Conservation (phyloP, 805 yeast genomes). For the Tetrapisispora taiwanensis region DNA sequence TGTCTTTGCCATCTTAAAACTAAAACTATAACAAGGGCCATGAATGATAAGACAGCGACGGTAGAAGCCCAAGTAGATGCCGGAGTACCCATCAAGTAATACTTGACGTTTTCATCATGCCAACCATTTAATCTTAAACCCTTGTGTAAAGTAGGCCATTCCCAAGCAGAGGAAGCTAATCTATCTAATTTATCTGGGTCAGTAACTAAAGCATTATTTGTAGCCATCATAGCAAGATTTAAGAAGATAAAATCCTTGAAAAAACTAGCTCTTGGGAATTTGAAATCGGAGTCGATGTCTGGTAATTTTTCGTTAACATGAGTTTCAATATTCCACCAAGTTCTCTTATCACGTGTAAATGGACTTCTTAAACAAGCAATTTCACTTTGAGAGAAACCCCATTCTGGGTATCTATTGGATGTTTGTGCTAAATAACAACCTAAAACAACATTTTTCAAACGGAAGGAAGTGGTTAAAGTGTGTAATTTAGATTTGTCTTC, state of each 20-base stretch:
- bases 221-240: slow-evolving; percentile 86
- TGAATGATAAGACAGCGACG: slow-evolving; percentile 47
- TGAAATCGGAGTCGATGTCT: slow-evolving; percentile 32
- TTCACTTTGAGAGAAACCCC: slow-evolving; percentile 84
- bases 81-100: slow-evolving; percentile 67
- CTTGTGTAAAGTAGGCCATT: slow-evolving; percentile 71
- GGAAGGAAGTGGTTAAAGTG: slow-evolving; percentile 66
- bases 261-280: slow-evolving; percentile 63
- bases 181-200: slow-evolving; percentile 65
- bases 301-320: slow-evolving; percentile 57
- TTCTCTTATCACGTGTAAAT: slow-evolving; percentile 65
- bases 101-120: slow-evolving; percentile 54
- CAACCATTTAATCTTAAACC: slow-evolving; percentile 77
- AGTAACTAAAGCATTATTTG: slow-evolving; percentile 76
- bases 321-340: slow-evolving; percentile 82
- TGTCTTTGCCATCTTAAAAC: slow-evolving; percentile 80
- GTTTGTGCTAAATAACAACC: slow-evolving; percentile 76
- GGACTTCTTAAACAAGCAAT: slow-evolving; percentile 58
- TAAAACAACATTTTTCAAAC: slow-evolving; percentile 50
- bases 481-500: slow-evolving; percentile 48
- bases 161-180: slow-evolving; percentile 72
- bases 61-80: slow-evolving; percentile 72
- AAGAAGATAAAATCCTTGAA: slow-evolving; percentile 66
- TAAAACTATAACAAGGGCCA: slow-evolving; percentile 36
- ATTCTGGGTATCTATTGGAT: slow-evolving; percentile 56